A percentile compares a stretch with the other conserved stretches of the same genome.
These are phyloP conservation scores for Coccomyxa subellipsoidea DNA, from an alignment of 163 green algal genomes.

Conservation along the genomic window DNA sequence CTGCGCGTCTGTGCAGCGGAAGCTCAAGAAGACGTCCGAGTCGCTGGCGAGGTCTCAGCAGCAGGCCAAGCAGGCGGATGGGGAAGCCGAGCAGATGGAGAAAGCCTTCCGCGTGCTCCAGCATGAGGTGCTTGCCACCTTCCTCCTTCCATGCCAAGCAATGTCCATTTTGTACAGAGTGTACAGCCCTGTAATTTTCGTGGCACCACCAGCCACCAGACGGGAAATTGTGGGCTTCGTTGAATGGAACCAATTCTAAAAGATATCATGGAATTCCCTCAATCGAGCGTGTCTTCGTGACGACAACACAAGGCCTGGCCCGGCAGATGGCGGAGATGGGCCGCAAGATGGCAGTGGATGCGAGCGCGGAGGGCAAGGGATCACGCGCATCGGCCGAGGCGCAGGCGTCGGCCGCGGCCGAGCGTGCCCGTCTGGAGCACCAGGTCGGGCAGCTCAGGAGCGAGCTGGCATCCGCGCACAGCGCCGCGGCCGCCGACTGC, in stretches of 20 bases:
- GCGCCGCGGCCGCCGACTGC: neutral
- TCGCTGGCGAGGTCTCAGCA: neutral
- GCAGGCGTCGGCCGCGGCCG: neutral
- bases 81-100: neutral
- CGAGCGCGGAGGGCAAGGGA: neutral
- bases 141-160: no score
- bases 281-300: no score
- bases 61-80: conserved; percentile 7
- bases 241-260: no score
- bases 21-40: neutral
- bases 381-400: neutral
- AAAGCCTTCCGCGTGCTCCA: conserved; percentile 4
- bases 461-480: neutral
- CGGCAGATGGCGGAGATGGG: conserved; percentile 6
- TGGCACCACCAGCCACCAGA: no score
- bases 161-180: no score
- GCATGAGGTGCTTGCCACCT: neutral
- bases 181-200: no score
- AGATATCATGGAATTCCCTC: no score
- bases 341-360: neutral
- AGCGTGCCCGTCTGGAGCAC: neutral
- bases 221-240: no score
- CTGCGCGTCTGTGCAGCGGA: neutral
- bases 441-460: neutral
- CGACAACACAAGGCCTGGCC: no score